Base-by-base conservation (phyloP, 75 land plant species). In the Cunninghamia lanceolata region DNA sequence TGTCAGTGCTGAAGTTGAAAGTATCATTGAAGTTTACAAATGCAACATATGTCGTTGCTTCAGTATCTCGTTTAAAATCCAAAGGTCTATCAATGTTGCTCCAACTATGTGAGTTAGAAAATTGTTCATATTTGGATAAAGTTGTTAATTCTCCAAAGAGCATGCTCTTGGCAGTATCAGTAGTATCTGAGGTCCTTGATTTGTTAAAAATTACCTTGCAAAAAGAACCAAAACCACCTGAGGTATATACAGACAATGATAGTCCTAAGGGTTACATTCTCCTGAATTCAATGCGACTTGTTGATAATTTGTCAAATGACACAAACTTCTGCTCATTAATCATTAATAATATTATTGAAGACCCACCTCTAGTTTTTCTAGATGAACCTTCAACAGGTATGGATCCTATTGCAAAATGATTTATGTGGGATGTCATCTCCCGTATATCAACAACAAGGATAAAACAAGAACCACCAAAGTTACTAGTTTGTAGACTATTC, bases 291-390 rank as follows among this genome's bases (percentile, higher is more conserved):
- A 83, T 91, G 90, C 90, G 90, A 30, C 73, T 91, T 71, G 91
- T 90, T 32, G 91, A 91, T 86, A 87, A 89, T 42, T 91, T 91
- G 78, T 91, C 91, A 9, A 90, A 91, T 84, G 91, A 91, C 88
- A 89, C 91, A n/a, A 91, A 91, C 70, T 91, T 91, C 82, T 85
- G 91, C 56, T 89, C 84, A 75, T 84, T 89, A 21, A 86, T 91
- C 30, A 91, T 91, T 90, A 90, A 91, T 80, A 77, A 66, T 35
- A 86, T 91, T 86, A 90, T 91, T n/a, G n/a, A n/a, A n/a, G n/a
- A n/a, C n/a, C n/a, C n/a, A n/a, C n/a, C n/a, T n/a, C n/a, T n/a
- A n/a, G n/a, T n/a, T n/a, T n/a, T n/a, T n/a, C n/a, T n/a, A n/a
- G n/a, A n/a, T n/a, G n/a, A n/a, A n/a, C n/a, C n/a, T n/a, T n/a